Percentiles rank a stretch among this genome's conserved stretches.
Conservation (phyloP, 2,329 filamentous ascomycete genomes). For the Pestalotiopsis sp. region DNA sequence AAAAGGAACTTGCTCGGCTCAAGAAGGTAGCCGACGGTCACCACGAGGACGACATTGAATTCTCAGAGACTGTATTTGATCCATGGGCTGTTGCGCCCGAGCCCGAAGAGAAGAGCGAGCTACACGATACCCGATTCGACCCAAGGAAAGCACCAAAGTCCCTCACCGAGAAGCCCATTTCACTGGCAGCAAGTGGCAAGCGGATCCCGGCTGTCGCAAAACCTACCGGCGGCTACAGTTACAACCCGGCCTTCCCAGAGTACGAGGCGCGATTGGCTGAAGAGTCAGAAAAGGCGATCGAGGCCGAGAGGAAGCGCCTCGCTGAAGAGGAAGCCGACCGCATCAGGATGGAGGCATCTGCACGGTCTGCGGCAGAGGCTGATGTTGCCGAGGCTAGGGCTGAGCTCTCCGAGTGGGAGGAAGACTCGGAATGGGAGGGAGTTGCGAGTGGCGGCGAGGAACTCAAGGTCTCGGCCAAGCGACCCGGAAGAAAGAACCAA, state of each 20-base stretch:
- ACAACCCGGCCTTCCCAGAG: conserved; percentile 87
- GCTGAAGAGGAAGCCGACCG: conserved; percentile 68
- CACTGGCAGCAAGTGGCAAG: conserved; percentile 82
- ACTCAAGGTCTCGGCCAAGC: conserved; percentile 66
- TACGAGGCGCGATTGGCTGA: conserved; percentile 77
- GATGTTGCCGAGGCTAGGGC: conserved; percentile 72
- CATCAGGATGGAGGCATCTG: conserved; percentile 68
- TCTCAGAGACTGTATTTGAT: conserved; percentile 73
- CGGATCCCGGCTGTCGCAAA: conserved; percentile 75
- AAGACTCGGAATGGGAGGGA: conserved; percentile 90
- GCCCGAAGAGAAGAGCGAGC: conserved; percentile 23
- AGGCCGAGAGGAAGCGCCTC: conserved; percentile 75
- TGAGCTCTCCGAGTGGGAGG: conserved; percentile 73
- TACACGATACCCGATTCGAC: conserved; percentile 43
- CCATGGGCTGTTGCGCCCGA: conserved; percentile 64
- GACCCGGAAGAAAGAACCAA: conserved; percentile 82
- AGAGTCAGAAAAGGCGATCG: conserved; percentile 79
- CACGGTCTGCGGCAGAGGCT: conserved; percentile 71
- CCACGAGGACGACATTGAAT: conserved; percentile 54
- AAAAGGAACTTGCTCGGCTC: conserved; percentile 81
- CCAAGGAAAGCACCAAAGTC: conserved; percentile 74
- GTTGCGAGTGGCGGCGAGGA: conserved; percentile 82
- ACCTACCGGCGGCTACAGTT: conserved; percentile 83
- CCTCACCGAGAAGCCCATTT: conserved; percentile 75
- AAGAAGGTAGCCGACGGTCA: conserved; percentile 78